These are phyloP conservation scores for Tetrapisispora nanseiensis DNA, from an alignment of 805 yeast species.

Conservation along the genomic window DNA sequence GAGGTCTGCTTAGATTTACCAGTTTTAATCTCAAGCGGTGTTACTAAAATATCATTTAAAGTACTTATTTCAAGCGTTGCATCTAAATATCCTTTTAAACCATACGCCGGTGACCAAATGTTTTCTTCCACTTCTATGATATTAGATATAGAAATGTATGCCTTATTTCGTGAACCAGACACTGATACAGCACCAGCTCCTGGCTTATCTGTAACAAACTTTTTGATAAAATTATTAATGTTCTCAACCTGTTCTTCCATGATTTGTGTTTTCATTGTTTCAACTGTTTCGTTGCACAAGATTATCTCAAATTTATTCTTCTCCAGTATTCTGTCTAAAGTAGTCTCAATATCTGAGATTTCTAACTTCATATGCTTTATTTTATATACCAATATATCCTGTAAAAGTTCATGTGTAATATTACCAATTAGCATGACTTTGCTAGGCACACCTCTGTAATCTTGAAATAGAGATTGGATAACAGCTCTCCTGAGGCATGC, in stretches of 20 bases:
- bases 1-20: conserved; percentile 53
- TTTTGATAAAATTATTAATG: conserved; percentile 44
- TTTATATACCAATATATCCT: conserved; percentile 34
- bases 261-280: conserved; percentile 36
- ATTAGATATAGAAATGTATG: conserved; percentile 45
- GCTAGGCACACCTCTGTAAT: conserved; percentile 50
- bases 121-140: conserved; percentile 82
- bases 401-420: conserved; percentile 68
- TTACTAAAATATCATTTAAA: conserved; percentile 37
- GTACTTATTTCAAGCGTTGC: conserved; percentile 63
- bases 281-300: conserved; percentile 42
- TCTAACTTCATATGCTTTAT: conserved; percentile 20
- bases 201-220: conserved; percentile 32
- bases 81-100: conserved; percentile 83
- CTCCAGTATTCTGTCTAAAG: conserved; percentile 35
- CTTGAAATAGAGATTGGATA: conserved; percentile 43
- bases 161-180: conserved; percentile 26
- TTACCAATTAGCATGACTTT: conserved; percentile 71
- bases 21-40: conserved; percentile 87
- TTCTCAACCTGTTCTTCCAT: conserved; percentile 39
- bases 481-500: conserved; percentile 66
- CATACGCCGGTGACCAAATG: conserved; percentile 85
- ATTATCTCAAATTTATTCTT: conserved; percentile 41
- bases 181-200: conserved; percentile 17
- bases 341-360: conserved; percentile 21